Evolutionary conservation across 768 basidiomycete species (phyloP).

Genomic region (Lactarius quietus): DNA sequence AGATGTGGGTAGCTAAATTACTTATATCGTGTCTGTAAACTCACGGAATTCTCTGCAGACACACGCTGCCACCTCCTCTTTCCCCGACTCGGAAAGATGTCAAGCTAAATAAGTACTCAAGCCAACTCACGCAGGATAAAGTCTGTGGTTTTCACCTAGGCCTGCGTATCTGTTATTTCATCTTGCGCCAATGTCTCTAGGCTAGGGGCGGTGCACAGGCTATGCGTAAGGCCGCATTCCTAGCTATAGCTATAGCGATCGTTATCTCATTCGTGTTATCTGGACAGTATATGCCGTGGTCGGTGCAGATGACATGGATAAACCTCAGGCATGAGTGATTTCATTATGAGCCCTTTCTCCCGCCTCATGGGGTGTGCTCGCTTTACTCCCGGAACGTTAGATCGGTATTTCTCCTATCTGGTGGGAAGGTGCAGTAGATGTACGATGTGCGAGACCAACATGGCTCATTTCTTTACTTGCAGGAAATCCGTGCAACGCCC

Average conservation of each 20-base stretch:
- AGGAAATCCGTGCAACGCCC: slow-evolving; percentile 87
- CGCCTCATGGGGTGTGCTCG: slow-evolving; percentile 1
- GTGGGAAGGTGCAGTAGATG: slow-evolving; percentile 73
- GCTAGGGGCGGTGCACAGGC: slow-evolving; percentile 75
- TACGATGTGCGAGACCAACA: not conserved
- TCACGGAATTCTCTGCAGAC: slow-evolving; percentile 32
- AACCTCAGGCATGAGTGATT: slow-evolving; percentile 61
- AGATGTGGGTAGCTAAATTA: slow-evolving; percentile 17
- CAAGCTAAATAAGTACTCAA: slow-evolving; percentile 72
- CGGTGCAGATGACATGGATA: slow-evolving; percentile 75
- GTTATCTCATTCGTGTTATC: not conserved
- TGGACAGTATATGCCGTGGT: slow-evolving; percentile 69
- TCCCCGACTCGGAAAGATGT: slow-evolving; percentile 34
- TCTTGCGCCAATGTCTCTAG: slow-evolving; percentile 31
- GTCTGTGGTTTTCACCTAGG: slow-evolving; percentile 34
- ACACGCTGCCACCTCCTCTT: slow-evolving; percentile 38
- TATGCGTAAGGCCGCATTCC: slow-evolving; percentile 58
- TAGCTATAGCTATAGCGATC: not conserved
- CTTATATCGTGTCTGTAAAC: not conserved
- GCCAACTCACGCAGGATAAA: slow-evolving; percentile 74
- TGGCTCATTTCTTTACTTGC: slow-evolving; percentile 3
- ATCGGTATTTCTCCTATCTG: slow-evolving; percentile 86
- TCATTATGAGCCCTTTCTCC: not conserved
- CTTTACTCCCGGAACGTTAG: slow-evolving; percentile 37
- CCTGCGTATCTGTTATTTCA: not conserved